Base-by-base conservation (phyloP, 345 rosid genomes). In the Eucalyptus tenuipes region DNA sequence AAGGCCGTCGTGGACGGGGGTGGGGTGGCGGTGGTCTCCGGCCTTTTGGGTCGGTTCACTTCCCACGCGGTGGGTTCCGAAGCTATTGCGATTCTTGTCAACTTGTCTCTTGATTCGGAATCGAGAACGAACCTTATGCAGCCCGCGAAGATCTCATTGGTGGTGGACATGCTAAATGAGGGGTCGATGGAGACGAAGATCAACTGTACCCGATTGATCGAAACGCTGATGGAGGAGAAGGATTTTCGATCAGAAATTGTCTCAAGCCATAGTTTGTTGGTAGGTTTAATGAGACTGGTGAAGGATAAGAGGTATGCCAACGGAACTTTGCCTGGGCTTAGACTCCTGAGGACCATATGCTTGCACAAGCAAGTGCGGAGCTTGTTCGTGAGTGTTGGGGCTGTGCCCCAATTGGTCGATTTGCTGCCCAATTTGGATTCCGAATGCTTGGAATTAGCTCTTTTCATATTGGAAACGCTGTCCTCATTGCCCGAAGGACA, bases 61-160 rank as follows among this genome's bases (percentile, higher is more conserved):
- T 89, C 90, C 37, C 90, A 89, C 24, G 90, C 90, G 6, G 90
- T 89, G 40, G 90, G 90, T 27, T 89, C 90, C 52, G 90, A 89
- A 79, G 88, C 87, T 4, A 59, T 89, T 10, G 90, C 90, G 16
- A 82, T 89, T 81, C 88, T 89, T 61, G 87, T 87, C 37, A 49
- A 87, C 31, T 52, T 89, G 49, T 86, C 66, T 87, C 89, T 89
- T 29, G 82, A 89, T 59, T 87, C 90, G 3, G 90, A 89, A 12
- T 64, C 90, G 8, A 84, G 89, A 64, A 84, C 82, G 12, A 87
- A 89, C 66, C 68, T 89, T 53, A 89, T 89, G 90, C 90, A 89
- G 89, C 87, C 88, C 13, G 90, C 88, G 29, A 89, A 87, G 87
- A 85, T 89, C 44, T 89, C 90, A 18, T 86, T 89, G 49, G 57